These are phyloP conservation scores for Niebla homalea DNA, from an alignment of 495 filamentous ascomycete genomes.

Conservation along the genomic window DNA sequence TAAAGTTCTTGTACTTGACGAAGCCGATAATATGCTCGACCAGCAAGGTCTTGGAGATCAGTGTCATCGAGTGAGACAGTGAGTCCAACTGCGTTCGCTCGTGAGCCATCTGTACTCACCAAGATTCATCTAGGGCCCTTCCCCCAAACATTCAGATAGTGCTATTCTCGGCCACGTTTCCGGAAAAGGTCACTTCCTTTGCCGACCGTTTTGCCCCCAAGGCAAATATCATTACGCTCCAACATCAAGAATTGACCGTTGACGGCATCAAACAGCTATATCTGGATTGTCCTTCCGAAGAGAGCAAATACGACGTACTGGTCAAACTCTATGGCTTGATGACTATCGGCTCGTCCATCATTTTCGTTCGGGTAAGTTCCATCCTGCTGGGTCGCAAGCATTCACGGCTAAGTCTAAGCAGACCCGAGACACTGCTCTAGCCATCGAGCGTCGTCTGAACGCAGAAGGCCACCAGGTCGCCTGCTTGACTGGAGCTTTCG, in stretches of 20 bases:
- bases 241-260: conserved; percentile 83
- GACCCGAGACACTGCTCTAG: conserved; percentile 65
- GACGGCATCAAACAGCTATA: conserved; percentile 95
- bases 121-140: conserved; percentile 39
- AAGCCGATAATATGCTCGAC: conserved; percentile 94
- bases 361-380: conserved; percentile 72
- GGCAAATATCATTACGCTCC: conserved; percentile 77
- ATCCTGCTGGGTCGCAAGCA: not conserved
- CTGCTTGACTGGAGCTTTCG: conserved; percentile 71
- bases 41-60: conserved; percentile 90
- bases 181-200: conserved; percentile 65
- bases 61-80: conserved; percentile 78
- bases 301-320: conserved; percentile 75
- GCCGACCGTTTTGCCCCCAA: conserved; percentile 67
- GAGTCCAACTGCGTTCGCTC: conserved; percentile 22
- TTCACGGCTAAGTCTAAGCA: conserved; percentile 21
- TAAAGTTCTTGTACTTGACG: conserved; percentile 74
- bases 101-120: too few species aligned
- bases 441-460: conserved; percentile 76
- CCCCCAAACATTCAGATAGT: conserved; percentile 65
- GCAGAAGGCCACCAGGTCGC: conserved; percentile 83
- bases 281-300: conserved; percentile 71
- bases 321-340: conserved; percentile 88
- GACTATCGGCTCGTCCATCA: conserved; percentile 92
- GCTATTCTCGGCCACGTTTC: conserved; percentile 95